These are phyloP conservation scores for Isabelozyma gotoi DNA, from an alignment of 805 yeast genomes.

Conservation along the genomic window DNA sequence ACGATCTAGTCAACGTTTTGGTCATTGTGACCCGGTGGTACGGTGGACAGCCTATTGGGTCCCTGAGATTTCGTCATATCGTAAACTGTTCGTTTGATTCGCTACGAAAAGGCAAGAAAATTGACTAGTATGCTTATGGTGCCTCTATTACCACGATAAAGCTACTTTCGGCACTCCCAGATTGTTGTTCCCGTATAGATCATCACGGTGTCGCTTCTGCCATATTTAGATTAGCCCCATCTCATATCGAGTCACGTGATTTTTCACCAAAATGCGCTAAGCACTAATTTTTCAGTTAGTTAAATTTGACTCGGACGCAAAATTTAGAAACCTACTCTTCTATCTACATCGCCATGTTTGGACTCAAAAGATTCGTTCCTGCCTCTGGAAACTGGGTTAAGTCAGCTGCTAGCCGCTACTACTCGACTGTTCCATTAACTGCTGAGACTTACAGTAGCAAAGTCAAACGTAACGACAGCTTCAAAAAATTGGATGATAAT, in stretches of 20 bases:
- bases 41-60: slow-evolving; percentile 75
- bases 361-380: background rate
- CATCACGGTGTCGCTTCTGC: background rate
- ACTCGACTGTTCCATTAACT: slow-evolving; percentile 53
- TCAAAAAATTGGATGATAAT: slow-evolving; percentile 48
- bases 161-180: background rate
- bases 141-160: no score
- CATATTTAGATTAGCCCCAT: background rate
- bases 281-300: background rate
- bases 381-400: background rate
- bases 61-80: slow-evolving; percentile 69
- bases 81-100: slow-evolving; percentile 56
- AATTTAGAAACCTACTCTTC: no score
- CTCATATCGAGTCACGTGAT: background rate
- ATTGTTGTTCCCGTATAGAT: no score
- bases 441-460: slow-evolving; percentile 64
- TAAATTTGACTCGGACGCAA: background rate
- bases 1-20: slow-evolving; percentile 51
- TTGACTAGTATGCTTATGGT: no score
- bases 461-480: slow-evolving; percentile 51
- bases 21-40: slow-evolving; percentile 80
- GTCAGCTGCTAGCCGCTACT: background rate
- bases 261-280: no score
- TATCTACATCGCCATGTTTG: background rate
- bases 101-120: slow-evolving; percentile 17